phyloP scores from a whole-genome alignment of 106 monocot species.

The Platanthera zijinensis region DNA sequence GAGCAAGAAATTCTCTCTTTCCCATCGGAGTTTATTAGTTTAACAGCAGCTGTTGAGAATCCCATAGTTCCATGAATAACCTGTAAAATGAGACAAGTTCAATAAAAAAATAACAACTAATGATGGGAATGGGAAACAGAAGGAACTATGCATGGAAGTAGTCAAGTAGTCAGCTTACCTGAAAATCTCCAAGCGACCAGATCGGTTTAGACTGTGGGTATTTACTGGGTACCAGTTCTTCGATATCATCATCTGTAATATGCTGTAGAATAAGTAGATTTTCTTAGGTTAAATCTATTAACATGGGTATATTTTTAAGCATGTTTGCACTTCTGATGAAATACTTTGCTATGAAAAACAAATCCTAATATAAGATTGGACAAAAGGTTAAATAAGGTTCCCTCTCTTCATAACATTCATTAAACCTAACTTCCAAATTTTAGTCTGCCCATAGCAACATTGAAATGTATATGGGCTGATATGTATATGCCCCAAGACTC shows the following conservation, averaged over 20 bases:
- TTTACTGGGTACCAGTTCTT: conserved; percentile 42
- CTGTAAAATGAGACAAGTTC: conserved; percentile 16
- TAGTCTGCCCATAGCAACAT: neutral
- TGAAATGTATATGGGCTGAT: neutral
- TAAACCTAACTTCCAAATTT: neutral
- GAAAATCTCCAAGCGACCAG: conserved; percentile 74
- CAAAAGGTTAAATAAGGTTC: neutral
- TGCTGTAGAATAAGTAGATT: conserved; percentile 24
- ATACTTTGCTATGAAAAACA: neutral
- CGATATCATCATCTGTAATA: conserved; percentile 69
- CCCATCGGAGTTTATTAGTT: conserved; percentile 54
- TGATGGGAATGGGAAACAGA: neutral
- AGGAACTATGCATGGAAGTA: neutral
- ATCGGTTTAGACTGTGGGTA: conserved; percentile 5
- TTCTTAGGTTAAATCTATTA: neutral
- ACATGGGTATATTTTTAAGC: neutral
- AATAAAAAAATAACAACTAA: conserved; percentile 4
- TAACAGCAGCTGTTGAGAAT: conserved; percentile 72
- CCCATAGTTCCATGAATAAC: conserved; percentile 75
- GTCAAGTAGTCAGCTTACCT: conserved; percentile 24
- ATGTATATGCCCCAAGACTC: no score
- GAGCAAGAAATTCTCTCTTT: conserved; percentile 61
- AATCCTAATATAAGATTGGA: neutral
- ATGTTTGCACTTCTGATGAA: neutral
- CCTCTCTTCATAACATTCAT: neutral